These are phyloP conservation scores for Aspergillus luchuensis DNA, from an alignment of 2,329 filamentous ascomycete genomes.

Conservation along the genomic window DNA sequence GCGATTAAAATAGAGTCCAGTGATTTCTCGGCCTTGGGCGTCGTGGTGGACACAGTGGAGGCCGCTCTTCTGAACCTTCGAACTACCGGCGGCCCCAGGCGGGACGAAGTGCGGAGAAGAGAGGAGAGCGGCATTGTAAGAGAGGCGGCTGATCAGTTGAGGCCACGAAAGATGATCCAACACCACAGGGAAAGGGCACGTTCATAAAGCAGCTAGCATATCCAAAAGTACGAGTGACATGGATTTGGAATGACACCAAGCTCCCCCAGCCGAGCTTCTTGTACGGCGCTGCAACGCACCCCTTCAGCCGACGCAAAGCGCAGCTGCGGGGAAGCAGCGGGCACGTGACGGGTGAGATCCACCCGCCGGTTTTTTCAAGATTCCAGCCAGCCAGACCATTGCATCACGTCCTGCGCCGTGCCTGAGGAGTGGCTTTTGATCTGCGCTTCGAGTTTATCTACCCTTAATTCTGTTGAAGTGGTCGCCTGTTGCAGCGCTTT, in stretches of 20 bases:
- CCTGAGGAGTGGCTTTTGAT: not conserved
- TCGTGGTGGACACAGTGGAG: conserved; percentile 31
- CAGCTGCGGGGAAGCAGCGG: conserved; percentile 37
- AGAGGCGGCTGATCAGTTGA: not conserved
- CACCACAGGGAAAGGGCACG: conserved; percentile 5
- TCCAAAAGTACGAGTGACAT: not conserved
- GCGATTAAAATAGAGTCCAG: conserved; percentile 85
- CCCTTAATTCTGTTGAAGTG: not conserved
- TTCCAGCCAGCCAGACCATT: not conserved
- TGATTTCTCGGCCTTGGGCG: conserved; percentile 36
- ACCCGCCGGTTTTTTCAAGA: conserved; percentile 7
- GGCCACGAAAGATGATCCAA: conserved; percentile 12
- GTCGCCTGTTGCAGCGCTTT: not conserved
- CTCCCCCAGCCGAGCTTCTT: conserved; percentile 14
- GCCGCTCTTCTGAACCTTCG: conserved; percentile 33
- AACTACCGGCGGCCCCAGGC: conserved; percentile 33
- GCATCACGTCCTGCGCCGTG: not conserved
- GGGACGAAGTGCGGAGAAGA: conserved; percentile 44
- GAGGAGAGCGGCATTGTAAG: conserved; percentile 39
- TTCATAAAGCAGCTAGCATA: conserved; percentile 15
- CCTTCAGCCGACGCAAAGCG: conserved; percentile 42
- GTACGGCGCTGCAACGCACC: conserved; percentile 8
- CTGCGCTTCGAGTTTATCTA: not conserved
- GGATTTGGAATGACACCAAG: not conserved
- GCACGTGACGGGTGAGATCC: conserved; percentile 23